These are phyloP conservation scores for Pseudocercospora cruenta DNA, from an alignment of 2,329 filamentous ascomycete species.

Conservation along the genomic window DNA sequence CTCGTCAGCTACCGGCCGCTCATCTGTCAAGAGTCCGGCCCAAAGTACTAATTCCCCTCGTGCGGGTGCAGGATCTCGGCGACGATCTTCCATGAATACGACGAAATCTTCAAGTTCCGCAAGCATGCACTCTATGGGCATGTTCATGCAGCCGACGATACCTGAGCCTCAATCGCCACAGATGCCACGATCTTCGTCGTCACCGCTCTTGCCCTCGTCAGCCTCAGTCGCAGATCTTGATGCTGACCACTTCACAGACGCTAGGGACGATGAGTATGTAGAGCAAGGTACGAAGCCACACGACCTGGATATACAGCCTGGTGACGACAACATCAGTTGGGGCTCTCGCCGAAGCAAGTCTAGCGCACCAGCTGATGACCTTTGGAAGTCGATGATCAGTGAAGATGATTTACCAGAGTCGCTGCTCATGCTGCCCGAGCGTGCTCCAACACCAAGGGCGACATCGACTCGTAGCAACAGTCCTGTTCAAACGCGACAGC, in stretches of 20 bases:
- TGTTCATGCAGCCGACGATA: conserved; percentile 11
- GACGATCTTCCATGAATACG: not conserved
- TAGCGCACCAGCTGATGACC: conserved; percentile 31
- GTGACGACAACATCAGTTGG: conserved; percentile 44
- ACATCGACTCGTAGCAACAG: conserved; percentile 26
- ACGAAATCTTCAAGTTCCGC: conserved; percentile 7
- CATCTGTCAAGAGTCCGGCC: not conserved
- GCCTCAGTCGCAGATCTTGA: conserved; percentile 28
- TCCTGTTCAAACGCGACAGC: conserved; percentile 23
- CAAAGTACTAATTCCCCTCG: not conserved
- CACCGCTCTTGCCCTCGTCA: not conserved
- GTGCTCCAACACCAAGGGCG: conserved; percentile 16
- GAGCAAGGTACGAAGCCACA: conserved; percentile 8
- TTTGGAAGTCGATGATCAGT: conserved; percentile 39
- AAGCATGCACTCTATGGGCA: not conserved
- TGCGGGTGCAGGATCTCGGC: not conserved
- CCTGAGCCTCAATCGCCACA: not conserved
- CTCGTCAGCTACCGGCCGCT: conserved; percentile 2
- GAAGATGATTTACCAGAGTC: conserved; percentile 38
- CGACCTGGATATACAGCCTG: conserved; percentile 38
- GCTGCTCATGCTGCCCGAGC: conserved; percentile 26
- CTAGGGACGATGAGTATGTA: conserved; percentile 41
- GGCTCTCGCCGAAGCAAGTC: conserved; percentile 37
- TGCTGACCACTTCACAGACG: conserved; percentile 48
- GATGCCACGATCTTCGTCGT: not conserved